Conservation (phyloP, 2,329 filamentous ascomycete genomes). For the Fusarium miscanthi region DNA sequence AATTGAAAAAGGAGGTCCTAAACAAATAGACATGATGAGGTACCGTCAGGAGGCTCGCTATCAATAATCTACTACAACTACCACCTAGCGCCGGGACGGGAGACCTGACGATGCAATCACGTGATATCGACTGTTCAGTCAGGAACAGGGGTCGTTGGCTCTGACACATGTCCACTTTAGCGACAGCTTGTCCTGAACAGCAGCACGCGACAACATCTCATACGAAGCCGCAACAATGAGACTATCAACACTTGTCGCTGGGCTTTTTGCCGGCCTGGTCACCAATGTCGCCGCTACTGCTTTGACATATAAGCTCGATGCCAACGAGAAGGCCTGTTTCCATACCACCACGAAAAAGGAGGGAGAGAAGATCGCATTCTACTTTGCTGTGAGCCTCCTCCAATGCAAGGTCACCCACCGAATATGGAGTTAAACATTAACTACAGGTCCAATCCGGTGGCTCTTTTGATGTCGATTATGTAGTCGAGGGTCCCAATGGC, state of each 20-base stretch:
- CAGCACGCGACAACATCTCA: constrained; percentile 47
- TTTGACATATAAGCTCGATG: constrained; percentile 89
- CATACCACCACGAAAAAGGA: constrained; percentile 81
- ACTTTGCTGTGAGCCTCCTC: constrained; percentile 85
- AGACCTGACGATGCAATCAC: background rate
- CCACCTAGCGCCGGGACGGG: background rate
- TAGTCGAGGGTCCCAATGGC: constrained; percentile 82
- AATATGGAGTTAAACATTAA: constrained; percentile 21
- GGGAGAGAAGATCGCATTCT: constrained; percentile 93
- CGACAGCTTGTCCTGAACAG: constrained; percentile 48
- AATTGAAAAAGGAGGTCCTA: too few relatives aligned
- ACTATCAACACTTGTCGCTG: constrained; percentile 68
- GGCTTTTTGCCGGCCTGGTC: constrained; percentile 77
- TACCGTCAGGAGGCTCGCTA: background rate
- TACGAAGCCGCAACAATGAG: constrained; percentile 66
- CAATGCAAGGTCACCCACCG: background rate
- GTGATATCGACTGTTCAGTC: background rate
- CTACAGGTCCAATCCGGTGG: constrained; percentile 94
- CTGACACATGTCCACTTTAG: constrained; percentile 36
- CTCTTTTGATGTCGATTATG: constrained; percentile 96
- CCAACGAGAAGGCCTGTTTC: constrained; percentile 97
- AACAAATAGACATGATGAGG: background rate
- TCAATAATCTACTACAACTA: background rate
- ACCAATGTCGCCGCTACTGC: constrained; percentile 85
- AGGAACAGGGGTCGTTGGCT: background rate